These are phyloP conservation scores for Trichoderma asperellum DNA, from an alignment of 2,329 filamentous ascomycete genomes.

Conservation along the genomic window DNA sequence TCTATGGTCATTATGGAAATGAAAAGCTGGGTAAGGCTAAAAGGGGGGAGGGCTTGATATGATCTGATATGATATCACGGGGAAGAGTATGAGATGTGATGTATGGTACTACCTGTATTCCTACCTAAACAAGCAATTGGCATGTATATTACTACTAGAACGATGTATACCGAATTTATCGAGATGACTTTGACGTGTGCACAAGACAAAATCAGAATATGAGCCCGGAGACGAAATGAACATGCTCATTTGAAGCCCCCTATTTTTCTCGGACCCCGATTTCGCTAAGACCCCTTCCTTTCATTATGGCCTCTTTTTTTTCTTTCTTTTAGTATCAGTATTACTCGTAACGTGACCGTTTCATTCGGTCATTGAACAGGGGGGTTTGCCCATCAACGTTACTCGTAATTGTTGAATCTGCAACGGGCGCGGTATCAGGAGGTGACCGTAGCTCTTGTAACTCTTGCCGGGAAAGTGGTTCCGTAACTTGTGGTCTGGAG, in stretches of 20 bases:
- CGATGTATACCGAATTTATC: conserved; percentile 8
- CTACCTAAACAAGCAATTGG: neutral
- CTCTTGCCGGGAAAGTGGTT: neutral
- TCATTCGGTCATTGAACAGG: conserved; percentile 9
- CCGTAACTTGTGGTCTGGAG: neutral
- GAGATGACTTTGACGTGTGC: conserved; percentile 18
- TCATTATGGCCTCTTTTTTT: neutral
- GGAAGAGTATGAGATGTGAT: conserved; percentile 4
- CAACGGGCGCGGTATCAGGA: neutral
- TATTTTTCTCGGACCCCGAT: neutral
- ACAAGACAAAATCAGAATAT: neutral
- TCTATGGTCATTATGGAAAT: neutral
- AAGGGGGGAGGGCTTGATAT: neutral
- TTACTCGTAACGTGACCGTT: conserved; percentile 18
- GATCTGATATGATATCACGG: conserved; percentile 6
- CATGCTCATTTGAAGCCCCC: conserved; percentile 17
- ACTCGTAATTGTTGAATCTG: neutral
- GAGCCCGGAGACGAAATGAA: conserved; percentile 18
- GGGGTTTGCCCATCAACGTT: neutral
- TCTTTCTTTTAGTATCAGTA: neutral
- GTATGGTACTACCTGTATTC: neutral
- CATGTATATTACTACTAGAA: conserved; percentile 19
- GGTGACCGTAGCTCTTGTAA: neutral
- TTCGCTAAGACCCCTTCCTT: conserved; percentile 12
- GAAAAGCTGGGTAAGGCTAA: neutral